These are phyloP conservation scores for Cucumis melo DNA, from an alignment of 306 rosid species.

Conservation along the genomic window DNA sequence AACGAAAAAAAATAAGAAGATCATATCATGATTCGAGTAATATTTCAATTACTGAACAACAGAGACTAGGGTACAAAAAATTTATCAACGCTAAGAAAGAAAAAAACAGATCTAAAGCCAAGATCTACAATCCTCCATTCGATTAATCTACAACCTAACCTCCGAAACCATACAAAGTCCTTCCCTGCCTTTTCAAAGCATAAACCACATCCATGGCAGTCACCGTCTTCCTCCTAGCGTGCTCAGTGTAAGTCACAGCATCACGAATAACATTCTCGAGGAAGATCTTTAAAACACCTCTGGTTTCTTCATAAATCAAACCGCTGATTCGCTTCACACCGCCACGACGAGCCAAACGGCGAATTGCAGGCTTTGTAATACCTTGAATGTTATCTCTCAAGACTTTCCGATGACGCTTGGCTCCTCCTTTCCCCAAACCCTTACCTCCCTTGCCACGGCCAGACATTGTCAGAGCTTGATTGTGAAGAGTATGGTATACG, in stretches of 20 bases:
- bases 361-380: not conserved
- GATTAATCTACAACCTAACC: not conserved
- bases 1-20: not conserved
- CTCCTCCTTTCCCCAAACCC: constrained; percentile 1
- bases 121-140: not conserved
- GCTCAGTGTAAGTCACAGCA: not conserved
- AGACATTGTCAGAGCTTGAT: not conserved
- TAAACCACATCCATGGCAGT: constrained; percentile 1
- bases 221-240: not conserved
- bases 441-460: not conserved
- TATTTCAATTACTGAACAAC: not conserved
- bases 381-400: not conserved
- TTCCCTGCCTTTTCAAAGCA: not conserved
- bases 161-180: not conserved
- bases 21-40: not conserved
- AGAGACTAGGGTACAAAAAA: not conserved
- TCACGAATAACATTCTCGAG: not conserved
- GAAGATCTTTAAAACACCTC: not conserved
- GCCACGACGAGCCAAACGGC: constrained; percentile 1
- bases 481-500: not conserved
- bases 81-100: not conserved
- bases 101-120: not conserved
- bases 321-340: not conserved
- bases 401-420: not conserved
- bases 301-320: not conserved